Percentiles rank a stretch among this genome's conserved stretches.
phyloP scores from a whole-genome alignment of 1,284 basidiomycete genomes.

The Veloporphyrellus conicus region DNA sequence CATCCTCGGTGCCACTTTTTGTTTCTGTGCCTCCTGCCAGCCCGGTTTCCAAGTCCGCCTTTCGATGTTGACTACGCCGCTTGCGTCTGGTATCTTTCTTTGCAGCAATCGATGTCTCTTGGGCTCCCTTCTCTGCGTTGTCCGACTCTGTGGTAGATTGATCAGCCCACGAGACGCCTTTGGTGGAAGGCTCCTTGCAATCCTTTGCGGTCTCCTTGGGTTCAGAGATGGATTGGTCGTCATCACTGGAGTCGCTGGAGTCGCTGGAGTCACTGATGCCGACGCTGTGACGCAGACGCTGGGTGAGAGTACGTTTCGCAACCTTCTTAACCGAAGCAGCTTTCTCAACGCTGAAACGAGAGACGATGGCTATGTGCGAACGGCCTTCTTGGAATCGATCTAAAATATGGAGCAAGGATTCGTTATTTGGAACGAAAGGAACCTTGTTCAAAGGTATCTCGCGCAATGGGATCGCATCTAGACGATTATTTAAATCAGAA shows the following conservation, averaged over 20 bases:
- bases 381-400: slow-evolving; percentile 90
- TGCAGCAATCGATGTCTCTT: slow-evolving; percentile 12
- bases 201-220: slow-evolving; percentile 10
- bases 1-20: slow-evolving; percentile 25
- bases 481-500: slow-evolving; percentile 1
- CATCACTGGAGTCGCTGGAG: slow-evolving; percentile 43
- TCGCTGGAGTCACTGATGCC: slow-evolving; percentile 60
- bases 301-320: slow-evolving; percentile 62
- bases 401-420: slow-evolving; percentile 80
- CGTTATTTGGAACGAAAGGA: slow-evolving; percentile 80
- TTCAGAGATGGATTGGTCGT: slow-evolving; percentile 35
- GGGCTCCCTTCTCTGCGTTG: slow-evolving; percentile 21
- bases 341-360: slow-evolving; percentile 56
- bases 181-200: slow-evolving; percentile 21
- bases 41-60: slow-evolving; percentile 41
- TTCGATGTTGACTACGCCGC: slow-evolving; percentile 17
- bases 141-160: slow-evolving; percentile 31
- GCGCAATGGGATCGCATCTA: slow-evolving; percentile 74
- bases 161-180: slow-evolving; percentile 26
- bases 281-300: slow-evolving; percentile 60
- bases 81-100: slow-evolving; percentile 21
- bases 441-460: slow-evolving; percentile 81
- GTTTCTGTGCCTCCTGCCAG: slow-evolving; percentile 18
- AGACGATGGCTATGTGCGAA: slow-evolving; percentile 89
- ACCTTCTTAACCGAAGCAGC: slow-evolving; percentile 38